A percentile compares a stretch with the other conserved stretches of the same genome.
These are phyloP conservation scores for Candida nitratophila DNA, from an alignment of 805 yeast genomes.

Conservation along the genomic window DNA sequence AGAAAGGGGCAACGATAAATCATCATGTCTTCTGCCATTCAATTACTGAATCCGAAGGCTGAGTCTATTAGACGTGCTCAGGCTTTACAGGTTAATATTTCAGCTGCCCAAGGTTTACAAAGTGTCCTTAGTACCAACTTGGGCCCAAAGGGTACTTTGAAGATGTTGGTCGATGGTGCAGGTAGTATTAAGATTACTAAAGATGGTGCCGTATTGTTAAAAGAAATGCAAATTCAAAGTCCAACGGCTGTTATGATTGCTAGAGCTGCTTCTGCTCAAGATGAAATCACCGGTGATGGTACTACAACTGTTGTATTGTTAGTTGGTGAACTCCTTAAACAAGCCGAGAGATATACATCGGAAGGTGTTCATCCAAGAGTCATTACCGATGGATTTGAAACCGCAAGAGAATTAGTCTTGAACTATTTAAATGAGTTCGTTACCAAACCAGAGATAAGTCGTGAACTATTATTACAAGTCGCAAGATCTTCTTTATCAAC, in stretches of 20 bases:
- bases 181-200: slow-evolving; percentile 94
- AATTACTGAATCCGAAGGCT: slow-evolving; percentile 92
- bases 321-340: slow-evolving; percentile 91
- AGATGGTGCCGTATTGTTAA: slow-evolving; percentile 89
- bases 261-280: slow-evolving; percentile 97
- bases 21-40: slow-evolving; percentile 57
- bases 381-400: slow-evolving; percentile 90
- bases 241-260: slow-evolving; percentile 91
- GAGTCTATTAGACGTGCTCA: slow-evolving; percentile 94
- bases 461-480: slow-evolving; percentile 86
- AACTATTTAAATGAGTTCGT: slow-evolving; percentile 64
- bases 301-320: slow-evolving; percentile 91
- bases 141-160: slow-evolving; percentile 96
- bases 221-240: slow-evolving; percentile 95
- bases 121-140: slow-evolving; percentile 84
- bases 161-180: slow-evolving; percentile 95
- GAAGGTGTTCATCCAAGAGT: slow-evolving; percentile 97
- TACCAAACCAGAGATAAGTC: slow-evolving; percentile 49
- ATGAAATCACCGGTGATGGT: slow-evolving; percentile 99
- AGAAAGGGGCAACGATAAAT: no score
- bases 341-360: slow-evolving; percentile 83
- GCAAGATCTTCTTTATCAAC: slow-evolving; percentile 87
- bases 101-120: slow-evolving; percentile 96
- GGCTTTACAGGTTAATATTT: slow-evolving; percentile 89
- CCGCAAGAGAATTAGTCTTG: slow-evolving; percentile 72